A percentile compares a stretch with the other conserved stretches of the same genome.
These are phyloP conservation scores for Coleophoma crateriformis DNA, from an alignment of 2,329 filamentous ascomycete genomes.

Conservation along the genomic window DNA sequence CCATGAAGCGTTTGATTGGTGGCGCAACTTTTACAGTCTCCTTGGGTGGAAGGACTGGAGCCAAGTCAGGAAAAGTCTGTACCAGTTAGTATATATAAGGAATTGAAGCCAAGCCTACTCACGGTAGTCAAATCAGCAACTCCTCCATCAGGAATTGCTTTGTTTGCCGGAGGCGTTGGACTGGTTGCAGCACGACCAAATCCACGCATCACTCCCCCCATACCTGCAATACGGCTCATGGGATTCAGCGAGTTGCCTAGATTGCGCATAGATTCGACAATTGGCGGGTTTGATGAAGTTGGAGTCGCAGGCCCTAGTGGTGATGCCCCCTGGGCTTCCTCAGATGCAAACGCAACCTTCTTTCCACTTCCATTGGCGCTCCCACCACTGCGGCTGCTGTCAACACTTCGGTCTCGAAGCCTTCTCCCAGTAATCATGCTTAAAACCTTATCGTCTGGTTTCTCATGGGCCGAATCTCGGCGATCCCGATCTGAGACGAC, in stretches of 20 bases:
- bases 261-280: slow-evolving; percentile 76
- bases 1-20: slow-evolving; percentile 68
- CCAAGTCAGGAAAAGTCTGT: slow-evolving; percentile 57
- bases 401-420: slow-evolving; percentile 66
- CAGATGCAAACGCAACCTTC: slow-evolving; percentile 44
- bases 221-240: slow-evolving; percentile 70
- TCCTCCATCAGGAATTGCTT: slow-evolving; percentile 40
- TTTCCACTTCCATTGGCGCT: slow-evolving; percentile 37
- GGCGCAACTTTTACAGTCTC: slow-evolving; percentile 52
- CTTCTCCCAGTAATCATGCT: slow-evolving; percentile 66
- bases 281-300: slow-evolving; percentile 46
- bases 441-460: slow-evolving; percentile 60
- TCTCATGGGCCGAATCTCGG: slow-evolving; percentile 27
- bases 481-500: slow-evolving; percentile 19
- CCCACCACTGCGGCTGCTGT: slow-evolving; percentile 62
- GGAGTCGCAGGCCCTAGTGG: slow-evolving; percentile 19
- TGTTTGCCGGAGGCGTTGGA: slow-evolving; percentile 34
- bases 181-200: slow-evolving; percentile 55
- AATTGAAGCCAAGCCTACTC: slow-evolving; percentile 22
- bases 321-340: slow-evolving; percentile 24
- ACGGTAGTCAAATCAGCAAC: slow-evolving; percentile 48
- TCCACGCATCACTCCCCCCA: slow-evolving; percentile 62
- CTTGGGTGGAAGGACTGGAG: slow-evolving; percentile 48
- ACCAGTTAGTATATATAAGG: slow-evolving; percentile 4
- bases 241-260: slow-evolving; percentile 79